phyloP scores from a whole-genome alignment of 208 protist species.

The Trypanosoma boissoni region DNA sequence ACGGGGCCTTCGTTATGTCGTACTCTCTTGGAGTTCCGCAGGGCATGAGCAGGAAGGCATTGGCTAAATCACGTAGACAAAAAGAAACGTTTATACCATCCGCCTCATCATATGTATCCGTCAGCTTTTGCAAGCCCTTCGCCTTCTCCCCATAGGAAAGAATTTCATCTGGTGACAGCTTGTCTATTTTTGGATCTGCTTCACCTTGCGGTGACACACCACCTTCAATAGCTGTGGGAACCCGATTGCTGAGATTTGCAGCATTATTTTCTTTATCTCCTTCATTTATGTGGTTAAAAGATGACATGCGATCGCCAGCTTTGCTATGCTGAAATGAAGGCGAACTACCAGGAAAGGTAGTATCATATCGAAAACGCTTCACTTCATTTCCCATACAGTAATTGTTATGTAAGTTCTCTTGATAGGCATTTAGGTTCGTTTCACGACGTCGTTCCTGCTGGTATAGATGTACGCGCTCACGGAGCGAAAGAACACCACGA shows the following conservation, averaged over 20 bases:
- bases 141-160: constrained; percentile 1
- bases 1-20: constrained; percentile 43
- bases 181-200: not conserved
- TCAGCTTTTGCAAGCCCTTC: constrained; percentile 9
- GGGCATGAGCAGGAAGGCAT: constrained; percentile 50
- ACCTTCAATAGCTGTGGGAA: not conserved
- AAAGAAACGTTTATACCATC: constrained; percentile 66
- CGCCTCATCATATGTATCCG: constrained; percentile 14
- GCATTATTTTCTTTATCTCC: too few relatives aligned
- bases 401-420: constrained; percentile 36
- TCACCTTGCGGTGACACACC: not conserved
- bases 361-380: constrained; percentile 40
- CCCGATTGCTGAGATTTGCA: too few relatives aligned
- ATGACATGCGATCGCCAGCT: too few relatives aligned
- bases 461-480: constrained; percentile 27
- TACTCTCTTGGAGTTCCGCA: constrained; percentile 26
- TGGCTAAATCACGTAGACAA: constrained; percentile 59
- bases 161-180: not conserved
- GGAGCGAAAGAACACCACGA: constrained; percentile 26
- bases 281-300: too few relatives aligned
- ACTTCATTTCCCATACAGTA: constrained; percentile 48
- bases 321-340: too few relatives aligned
- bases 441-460: constrained; percentile 21
- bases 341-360: not conserved
- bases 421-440: constrained; percentile 28